Evolutionary conservation across 805 yeast genomes (phyloP).

Genomic region (Lipomyces oligophaga): DNA sequence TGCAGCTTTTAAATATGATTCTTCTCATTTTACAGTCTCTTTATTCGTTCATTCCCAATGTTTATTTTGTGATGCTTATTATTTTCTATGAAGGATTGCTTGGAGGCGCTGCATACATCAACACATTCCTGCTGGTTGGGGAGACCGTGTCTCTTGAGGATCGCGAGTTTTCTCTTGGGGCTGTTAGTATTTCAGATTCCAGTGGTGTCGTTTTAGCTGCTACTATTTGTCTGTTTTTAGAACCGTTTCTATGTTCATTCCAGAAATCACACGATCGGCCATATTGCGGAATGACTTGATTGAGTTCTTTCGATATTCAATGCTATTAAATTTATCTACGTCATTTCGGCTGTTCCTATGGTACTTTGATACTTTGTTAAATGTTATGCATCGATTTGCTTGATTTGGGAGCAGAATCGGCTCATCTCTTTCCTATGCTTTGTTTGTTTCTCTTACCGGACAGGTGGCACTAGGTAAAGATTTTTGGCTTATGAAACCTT

Average conservation of each 20-base stretch:
- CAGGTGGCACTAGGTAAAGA: too few relatives aligned
- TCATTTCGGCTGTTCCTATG: too few relatives aligned
- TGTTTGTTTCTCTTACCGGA: too few relatives aligned
- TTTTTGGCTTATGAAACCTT: too few relatives aligned
- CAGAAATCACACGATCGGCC: conserved; percentile 72
- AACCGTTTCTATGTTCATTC: conserved; percentile 62
- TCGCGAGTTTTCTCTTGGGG: conserved; percentile 76
- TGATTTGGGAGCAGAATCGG: too few relatives aligned
- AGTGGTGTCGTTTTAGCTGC: conserved; percentile 85
- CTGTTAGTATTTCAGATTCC: conserved; percentile 79
- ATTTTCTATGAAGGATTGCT: conserved; percentile 80
- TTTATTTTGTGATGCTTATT: conserved; percentile 59
- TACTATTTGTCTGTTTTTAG: conserved; percentile 65
- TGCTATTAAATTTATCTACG: too few relatives aligned
- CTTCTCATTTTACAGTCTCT: conserved; percentile 63
- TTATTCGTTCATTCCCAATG: conserved; percentile 51
- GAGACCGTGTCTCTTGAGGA: conserved; percentile 51
- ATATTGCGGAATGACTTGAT: conserved; percentile 61
- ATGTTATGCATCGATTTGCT: too few relatives aligned
- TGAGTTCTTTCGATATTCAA: too few relatives aligned
- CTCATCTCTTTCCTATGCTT: too few relatives aligned
- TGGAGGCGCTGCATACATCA: conserved; percentile 88
- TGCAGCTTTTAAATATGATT: conserved; percentile 64
- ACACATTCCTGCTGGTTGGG: conserved; percentile 75
- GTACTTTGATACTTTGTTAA: too few relatives aligned